Conservation (phyloP, 2,329 filamentous ascomycete genomes). For the Cladosporium sp. region DNA sequence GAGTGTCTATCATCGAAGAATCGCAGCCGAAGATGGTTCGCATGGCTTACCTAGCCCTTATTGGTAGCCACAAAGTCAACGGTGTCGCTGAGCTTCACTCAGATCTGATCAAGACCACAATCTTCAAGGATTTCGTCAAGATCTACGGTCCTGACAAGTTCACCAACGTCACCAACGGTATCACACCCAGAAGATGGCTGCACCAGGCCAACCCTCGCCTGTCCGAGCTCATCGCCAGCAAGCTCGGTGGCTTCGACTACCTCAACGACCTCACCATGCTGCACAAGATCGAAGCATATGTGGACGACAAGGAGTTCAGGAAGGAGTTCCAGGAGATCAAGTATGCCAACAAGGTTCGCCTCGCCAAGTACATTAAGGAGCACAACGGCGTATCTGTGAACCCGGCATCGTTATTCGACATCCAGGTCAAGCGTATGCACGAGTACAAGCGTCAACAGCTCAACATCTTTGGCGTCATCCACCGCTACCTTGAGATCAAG, state of each 20-base stretch:
- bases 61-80: constrained; percentile 98
- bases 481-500: constrained; percentile 88
- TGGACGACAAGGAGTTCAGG: constrained; percentile 84
- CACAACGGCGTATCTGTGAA: constrained; percentile 78
- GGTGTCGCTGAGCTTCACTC: constrained; percentile 97
- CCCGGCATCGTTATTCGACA: constrained; percentile 83
- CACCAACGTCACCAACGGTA: constrained; percentile 96
- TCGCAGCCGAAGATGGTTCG: constrained; percentile 95
- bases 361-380: constrained; percentile 86
- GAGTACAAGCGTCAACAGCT: constrained; percentile 99
- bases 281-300: constrained; percentile 77
- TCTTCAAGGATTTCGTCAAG: constrained; percentile 97
- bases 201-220: constrained; percentile 94
- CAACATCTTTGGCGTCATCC: constrained; percentile 97
- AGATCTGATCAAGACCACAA: constrained; percentile 96
- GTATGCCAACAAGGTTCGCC: constrained; percentile 86
- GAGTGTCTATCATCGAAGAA: constrained; percentile 98
- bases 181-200: constrained; percentile 92
- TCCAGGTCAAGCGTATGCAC: constrained; percentile 98
- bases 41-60: constrained; percentile 92
- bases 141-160: constrained; percentile 97
- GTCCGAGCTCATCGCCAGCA: constrained; percentile 86
- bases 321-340: constrained; percentile 97
- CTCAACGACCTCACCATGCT: constrained; percentile 85
- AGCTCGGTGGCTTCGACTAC: constrained; percentile 77